Evolutionary conservation across 371 early-diverging fungal species (phyloP).

Genomic region (Haplosporangium sp.): DNA sequence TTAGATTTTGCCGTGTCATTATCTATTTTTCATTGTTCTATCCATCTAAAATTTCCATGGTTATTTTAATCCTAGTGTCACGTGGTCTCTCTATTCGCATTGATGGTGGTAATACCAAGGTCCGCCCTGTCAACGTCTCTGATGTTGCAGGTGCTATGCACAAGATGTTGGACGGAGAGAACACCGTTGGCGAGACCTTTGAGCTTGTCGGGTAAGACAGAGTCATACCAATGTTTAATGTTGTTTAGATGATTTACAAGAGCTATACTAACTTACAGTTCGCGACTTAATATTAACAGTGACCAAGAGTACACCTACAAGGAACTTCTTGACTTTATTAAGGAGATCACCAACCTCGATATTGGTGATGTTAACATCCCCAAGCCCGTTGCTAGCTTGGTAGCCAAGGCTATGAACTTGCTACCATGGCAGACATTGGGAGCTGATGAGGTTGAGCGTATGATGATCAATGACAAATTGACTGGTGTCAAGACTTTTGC

Average conservation of each 20-base stretch:
- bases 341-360: constrained; percentile 69
- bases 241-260: background rate
- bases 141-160: constrained; percentile 93
- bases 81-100: constrained; percentile 76
- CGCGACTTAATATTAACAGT: constrained; percentile 27
- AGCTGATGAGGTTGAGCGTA: constrained; percentile 80
- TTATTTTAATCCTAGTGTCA: constrained; percentile 13
- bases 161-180: constrained; percentile 76
- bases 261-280: background rate
- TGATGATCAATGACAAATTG: constrained; percentile 81
- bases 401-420: constrained; percentile 59
- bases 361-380: constrained; percentile 69
- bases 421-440: constrained; percentile 74
- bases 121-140: constrained; percentile 88
- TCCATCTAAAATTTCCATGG: too few relatives aligned
- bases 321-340: constrained; percentile 81
- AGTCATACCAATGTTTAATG: constrained; percentile 1
- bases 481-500: constrained; percentile 83
- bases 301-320: constrained; percentile 81
- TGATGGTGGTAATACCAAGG: constrained; percentile 79
- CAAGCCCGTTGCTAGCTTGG: constrained; percentile 69
- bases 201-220: constrained; percentile 86
- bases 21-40: too few relatives aligned
- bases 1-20: background rate
- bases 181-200: constrained; percentile 85